Conservation (phyloP, 2,329 filamentous ascomycete species). For the Ophiognomonia clavigignenti-juglandacearum region DNA sequence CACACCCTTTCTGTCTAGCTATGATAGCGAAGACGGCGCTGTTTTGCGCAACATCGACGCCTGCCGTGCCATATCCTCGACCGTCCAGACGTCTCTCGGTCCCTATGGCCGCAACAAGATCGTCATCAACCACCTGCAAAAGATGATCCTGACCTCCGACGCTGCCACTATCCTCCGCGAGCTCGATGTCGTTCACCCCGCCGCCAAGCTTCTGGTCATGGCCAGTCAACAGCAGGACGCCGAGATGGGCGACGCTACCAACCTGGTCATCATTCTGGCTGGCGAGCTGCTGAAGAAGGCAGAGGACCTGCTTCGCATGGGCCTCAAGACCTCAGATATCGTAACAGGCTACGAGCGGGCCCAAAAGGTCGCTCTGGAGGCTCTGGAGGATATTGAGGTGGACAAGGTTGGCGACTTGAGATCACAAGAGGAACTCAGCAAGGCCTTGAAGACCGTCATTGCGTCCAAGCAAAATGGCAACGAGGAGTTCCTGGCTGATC, state of each 20-base stretch:
- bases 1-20: slow-evolving; percentile 52
- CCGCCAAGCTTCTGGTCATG: slow-evolving; percentile 97
- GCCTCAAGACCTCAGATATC: slow-evolving; percentile 97
- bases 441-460: slow-evolving; percentile 92
- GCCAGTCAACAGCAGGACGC: slow-evolving; percentile 97
- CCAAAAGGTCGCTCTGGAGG: slow-evolving; percentile 79
- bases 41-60: slow-evolving; percentile 98
- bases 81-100: slow-evolving; percentile 93
- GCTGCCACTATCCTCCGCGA: slow-evolving; percentile 96
- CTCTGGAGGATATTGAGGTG: slow-evolving; percentile 81
- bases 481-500: slow-evolving; percentile 79
- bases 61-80: slow-evolving; percentile 90
- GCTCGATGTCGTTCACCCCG: slow-evolving; percentile 96
- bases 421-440: slow-evolving; percentile 78
- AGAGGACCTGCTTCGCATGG: slow-evolving; percentile 93
- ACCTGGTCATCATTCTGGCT: slow-evolving; percentile 91
- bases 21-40: slow-evolving; percentile 98
- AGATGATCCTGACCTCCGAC: slow-evolving; percentile 98
- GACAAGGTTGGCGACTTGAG: slow-evolving; percentile 85
- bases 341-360: slow-evolving; percentile 94
- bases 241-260: slow-evolving; percentile 98
- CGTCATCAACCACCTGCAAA: slow-evolving; percentile 98
- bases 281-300: slow-evolving; percentile 96
- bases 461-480: slow-evolving; percentile 94
- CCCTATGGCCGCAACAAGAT: slow-evolving; percentile 99